Evolutionary conservation across 768 basidiomycete genomes (phyloP).

Genomic region (Lactifluus piperatus): DNA sequence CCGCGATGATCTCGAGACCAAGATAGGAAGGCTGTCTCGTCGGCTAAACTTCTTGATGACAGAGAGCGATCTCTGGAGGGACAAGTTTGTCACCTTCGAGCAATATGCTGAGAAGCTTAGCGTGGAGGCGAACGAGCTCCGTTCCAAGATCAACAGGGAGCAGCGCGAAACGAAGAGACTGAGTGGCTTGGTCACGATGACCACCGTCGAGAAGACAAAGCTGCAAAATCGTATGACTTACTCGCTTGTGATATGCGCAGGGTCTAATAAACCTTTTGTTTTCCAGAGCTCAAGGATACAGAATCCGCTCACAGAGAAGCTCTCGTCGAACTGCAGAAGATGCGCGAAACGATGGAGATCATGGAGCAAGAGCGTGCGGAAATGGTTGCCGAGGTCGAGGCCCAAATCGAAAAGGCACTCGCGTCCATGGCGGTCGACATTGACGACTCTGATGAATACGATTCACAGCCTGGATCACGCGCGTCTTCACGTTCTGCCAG

Average conservation of each 20-base stretch:
- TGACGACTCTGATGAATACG: constrained; percentile 67
- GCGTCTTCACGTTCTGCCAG: constrained; percentile 10
- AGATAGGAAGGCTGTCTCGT: constrained; percentile 79
- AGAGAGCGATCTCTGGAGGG: constrained; percentile 82
- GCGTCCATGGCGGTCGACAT: constrained; percentile 78
- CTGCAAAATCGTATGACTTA: constrained; percentile 62
- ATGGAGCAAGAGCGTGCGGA: constrained; percentile 84
- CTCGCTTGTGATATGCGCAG: neutral
- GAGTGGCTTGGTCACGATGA: constrained; percentile 68
- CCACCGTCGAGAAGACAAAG: constrained; percentile 69
- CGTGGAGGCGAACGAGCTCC: constrained; percentile 74
- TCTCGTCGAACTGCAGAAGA: constrained; percentile 67
- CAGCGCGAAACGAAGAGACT: constrained; percentile 82
- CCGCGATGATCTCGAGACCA: constrained; percentile 87
- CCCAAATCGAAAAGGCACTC: constrained; percentile 81
- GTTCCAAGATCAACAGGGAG: constrained; percentile 85
- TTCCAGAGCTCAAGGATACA: constrained; percentile 71
- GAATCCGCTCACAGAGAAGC: constrained; percentile 78
- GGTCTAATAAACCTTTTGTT: neutral
- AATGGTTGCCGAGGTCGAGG: constrained; percentile 91
- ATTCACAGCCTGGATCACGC: constrained; percentile 42
- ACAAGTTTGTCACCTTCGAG: constrained; percentile 92
- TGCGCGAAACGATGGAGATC: constrained; percentile 77
- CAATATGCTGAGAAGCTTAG: constrained; percentile 89
- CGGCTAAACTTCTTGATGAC: constrained; percentile 89